Evolutionary conservation across 2,329 filamentous ascomycete species (phyloP), one percentile per base, ranked within the genome.

Genomic region (Colletotrichum lupini): DNA sequence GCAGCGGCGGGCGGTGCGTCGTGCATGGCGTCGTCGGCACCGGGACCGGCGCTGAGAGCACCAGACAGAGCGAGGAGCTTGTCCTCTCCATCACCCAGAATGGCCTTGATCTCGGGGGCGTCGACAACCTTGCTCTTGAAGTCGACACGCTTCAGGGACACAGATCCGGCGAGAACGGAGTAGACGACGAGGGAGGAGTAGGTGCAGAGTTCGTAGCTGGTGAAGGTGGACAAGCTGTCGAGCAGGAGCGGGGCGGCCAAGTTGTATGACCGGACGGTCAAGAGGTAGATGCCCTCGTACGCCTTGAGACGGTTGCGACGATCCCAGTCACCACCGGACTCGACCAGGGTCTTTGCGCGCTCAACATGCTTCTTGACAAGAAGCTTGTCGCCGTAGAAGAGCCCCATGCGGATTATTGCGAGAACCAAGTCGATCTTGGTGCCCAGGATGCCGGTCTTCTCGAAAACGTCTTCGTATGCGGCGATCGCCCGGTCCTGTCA

Each of bases 41-140:
- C 92, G 1, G 94, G 94, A 1, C 95, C 95, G 4, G 95, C 92
- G 1, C 95, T 97, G 67, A 95, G 85, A 37, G 93, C 92, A 22
- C 95, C 95, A 35, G 92, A 92, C 26, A 98, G 87, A 0, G 95
- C 95, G 37, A 95, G 89, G 67, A 98, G 87, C 84, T 96, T 96
- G 80, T 98, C 95, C 78, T 97, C 94, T 28, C 92, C 92, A 77
- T 96, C 92, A 72, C 96, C 97, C 28, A 99, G 91, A 76, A 99
- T 97, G 49, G 97, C 97, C 86, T 97, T 97, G 86, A 99, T 98
- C 85, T 99, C 97, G 14, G 97, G 96, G 8, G 97, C 97, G 82
- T 99, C 97, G 53, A 99, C 96, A 30, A 99, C 97, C 87, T 98
- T 98, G 76, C 94, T 94, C 88, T 99, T 99, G 90, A 99, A 99